Percentiles rank a stretch among this genome's conserved stretches.
These are phyloP conservation scores for Leishmania aethiopica DNA, from an alignment of 208 protist genomes.

Conservation along the genomic window DNA sequence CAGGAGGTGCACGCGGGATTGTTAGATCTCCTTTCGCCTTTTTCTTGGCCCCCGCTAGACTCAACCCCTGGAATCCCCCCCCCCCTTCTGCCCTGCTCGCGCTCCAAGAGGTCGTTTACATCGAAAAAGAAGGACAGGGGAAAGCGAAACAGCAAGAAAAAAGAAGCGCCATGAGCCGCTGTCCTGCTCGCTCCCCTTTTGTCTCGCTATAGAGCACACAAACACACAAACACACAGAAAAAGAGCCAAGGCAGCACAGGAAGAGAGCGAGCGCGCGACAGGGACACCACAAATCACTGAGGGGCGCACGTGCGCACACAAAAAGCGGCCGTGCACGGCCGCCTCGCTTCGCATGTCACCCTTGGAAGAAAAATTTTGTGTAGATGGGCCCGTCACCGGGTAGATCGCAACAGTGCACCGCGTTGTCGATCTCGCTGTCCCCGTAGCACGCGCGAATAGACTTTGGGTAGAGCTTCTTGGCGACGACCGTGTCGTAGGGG, in stretches of 20 bases:
- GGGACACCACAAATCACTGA: background rate
- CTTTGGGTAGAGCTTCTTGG: constrained; percentile 80
- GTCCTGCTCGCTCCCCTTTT: background rate
- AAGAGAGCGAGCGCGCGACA: background rate
- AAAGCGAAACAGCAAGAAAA: background rate
- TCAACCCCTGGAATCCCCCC: background rate
- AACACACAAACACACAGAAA: background rate
- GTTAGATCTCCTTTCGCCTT: background rate
- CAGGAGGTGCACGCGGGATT: background rate
- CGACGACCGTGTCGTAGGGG: constrained; percentile 82
- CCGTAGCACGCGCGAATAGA: constrained; percentile 92
- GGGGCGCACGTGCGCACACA: background rate
- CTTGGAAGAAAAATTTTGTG: constrained; percentile 74
- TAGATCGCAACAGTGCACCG: constrained; percentile 96
- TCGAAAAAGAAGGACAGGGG: background rate
- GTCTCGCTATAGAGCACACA: background rate
- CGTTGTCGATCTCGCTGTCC: constrained; percentile 73
- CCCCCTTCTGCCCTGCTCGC: background rate
- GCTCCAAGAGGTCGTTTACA: background rate
- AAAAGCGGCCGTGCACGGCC: background rate
- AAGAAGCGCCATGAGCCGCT: background rate
- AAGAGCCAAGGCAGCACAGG: background rate
- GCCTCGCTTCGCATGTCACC: background rate
- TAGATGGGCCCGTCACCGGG: constrained; percentile 90
- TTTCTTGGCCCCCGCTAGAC: background rate